Evolutionary conservation across 139 green algal species (phyloP), one percentile per base, ranked within the genome.

Genomic region (Tetraselmis striata): DNA sequence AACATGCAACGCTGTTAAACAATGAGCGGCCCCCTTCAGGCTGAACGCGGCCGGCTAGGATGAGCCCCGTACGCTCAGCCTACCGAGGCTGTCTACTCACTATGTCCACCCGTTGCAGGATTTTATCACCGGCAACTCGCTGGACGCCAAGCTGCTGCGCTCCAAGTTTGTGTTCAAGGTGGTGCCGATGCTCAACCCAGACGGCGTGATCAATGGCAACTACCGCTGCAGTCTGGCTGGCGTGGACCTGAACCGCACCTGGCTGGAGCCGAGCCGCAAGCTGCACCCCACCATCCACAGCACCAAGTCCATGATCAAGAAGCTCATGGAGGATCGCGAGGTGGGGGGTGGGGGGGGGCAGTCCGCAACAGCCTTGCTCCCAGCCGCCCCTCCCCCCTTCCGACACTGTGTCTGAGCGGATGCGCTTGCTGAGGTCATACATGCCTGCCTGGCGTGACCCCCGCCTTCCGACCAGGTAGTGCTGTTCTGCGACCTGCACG

Each of bases 151-250:
- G 1, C 45, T 81, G 18, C 89, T 95, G 80, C 83, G 91, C 1
- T 83, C 89, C 28, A 79, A 81, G 0, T 95, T 92, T 81, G 85
- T 95, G 32, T 95, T 95, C 84, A 92, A 94, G 84, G 79, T 91
- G 28, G 84, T 95, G 2, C 93, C 93, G 29, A 96, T 96, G 93
- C 87, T 96, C 32, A 96, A 96, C 86, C 92, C 92, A 5, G 91
- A 95, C 77, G 84, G 88, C 32, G 90, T 93, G 23, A 85, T 91
- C 29, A 82, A 79, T 11, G 84, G 84, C 2, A 92, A 92, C 83
- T 93, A 94, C 86, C 84, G 89, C 2, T 93, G 86, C 89, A 91
- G 82, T 82, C 84, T 96, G 2, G 90, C 90, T 1, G 93, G 93
- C 11, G 82, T 90, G 45, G 93, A 97, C 86, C 87, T 97, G 1